Percentiles rank a stretch among this genome's conserved stretches.
Conservation (phyloP, 306 rosid species). For the Rosa persica region DNA sequence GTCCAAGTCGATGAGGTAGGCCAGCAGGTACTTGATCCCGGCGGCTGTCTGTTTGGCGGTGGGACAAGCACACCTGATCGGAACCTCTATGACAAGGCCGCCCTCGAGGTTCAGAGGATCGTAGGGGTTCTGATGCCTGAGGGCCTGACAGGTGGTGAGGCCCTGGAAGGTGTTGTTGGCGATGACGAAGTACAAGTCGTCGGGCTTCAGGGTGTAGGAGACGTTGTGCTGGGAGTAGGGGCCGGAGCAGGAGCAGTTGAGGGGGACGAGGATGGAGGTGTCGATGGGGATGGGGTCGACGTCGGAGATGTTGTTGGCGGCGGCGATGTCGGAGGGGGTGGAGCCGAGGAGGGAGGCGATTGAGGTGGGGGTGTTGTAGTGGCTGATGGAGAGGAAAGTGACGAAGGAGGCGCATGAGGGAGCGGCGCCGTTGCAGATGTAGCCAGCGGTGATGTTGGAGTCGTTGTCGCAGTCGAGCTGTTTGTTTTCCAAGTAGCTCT, state of each 20-base stretch:
- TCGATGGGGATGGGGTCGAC: conserved; percentile 28
- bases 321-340: conserved; percentile 23
- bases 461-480: conserved; percentile 44
- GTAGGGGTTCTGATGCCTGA: conserved; percentile 40
- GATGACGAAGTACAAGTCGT: conserved; percentile 49
- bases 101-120: background rate
- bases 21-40: conserved; percentile 53
- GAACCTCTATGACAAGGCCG: conserved; percentile 35
- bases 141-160: conserved; percentile 70
- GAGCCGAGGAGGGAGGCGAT: conserved; percentile 47
- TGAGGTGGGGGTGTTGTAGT: conserved; percentile 32
- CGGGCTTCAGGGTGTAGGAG: conserved; percentile 23
- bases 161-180: conserved; percentile 62
- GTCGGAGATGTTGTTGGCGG: conserved; percentile 53
- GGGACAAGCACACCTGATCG: conserved; percentile 69
- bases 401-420: conserved; percentile 54
- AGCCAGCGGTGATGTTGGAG: conserved; percentile 39
- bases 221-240: conserved; percentile 50
- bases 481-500: conserved; percentile 54
- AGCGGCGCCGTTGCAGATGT: conserved; percentile 40
- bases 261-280: conserved; percentile 45
- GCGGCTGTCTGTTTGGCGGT: conserved; percentile 37
- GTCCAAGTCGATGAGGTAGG: conserved; percentile 36
- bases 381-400: conserved; percentile 50
- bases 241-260: conserved; percentile 55